Evolutionary conservation across 352 stramenopile genomes (phyloP).

Genomic region (Phytophthora megakarya): DNA sequence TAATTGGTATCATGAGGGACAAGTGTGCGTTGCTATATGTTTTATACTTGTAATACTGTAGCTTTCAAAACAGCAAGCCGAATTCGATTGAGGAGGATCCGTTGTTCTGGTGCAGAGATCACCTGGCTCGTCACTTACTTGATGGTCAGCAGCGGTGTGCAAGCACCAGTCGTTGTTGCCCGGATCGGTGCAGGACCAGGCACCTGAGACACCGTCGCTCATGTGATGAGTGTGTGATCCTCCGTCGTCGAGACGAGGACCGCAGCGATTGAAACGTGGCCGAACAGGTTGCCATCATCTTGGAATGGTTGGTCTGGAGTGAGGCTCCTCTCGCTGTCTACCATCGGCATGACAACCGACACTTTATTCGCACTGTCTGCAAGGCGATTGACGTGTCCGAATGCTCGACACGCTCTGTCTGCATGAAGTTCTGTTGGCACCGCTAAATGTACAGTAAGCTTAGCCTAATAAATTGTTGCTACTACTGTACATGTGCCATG

Average conservation of each 20-base stretch:
- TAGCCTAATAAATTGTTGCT: too few species aligned
- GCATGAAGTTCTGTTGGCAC: not conserved
- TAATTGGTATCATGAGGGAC: too few species aligned
- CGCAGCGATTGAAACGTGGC: slow-evolving; percentile 1
- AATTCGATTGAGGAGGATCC: not conserved
- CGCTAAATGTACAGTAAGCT: too few species aligned
- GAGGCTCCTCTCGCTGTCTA: not conserved
- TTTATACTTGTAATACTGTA: too few species aligned
- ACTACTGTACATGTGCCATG: too few species aligned
- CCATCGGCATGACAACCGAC: slow-evolving; percentile 16
- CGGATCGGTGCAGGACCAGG: not conserved
- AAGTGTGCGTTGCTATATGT: too few species aligned
- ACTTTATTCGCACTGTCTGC: slow-evolving; percentile 12
- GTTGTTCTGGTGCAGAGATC: not conserved
- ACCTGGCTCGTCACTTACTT: slow-evolving; percentile 17
- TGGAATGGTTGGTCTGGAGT: slow-evolving; percentile 12
- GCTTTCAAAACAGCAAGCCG: too few species aligned
- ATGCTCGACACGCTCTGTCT: not conserved
- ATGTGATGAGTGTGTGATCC: slow-evolving; percentile 17
- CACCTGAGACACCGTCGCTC: slow-evolving; percentile 14
- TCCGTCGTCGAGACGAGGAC: slow-evolving; percentile 11
- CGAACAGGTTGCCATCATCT: not conserved
- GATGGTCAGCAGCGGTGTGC: slow-evolving; percentile 4
- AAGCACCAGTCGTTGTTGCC: slow-evolving; percentile 10
- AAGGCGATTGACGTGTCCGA: slow-evolving; percentile 16